A percentile compares a stretch with the other conserved stretches of the same genome.
Evolutionary conservation across 169 alveolate genomes (phyloP).

Genomic region (Plasmodium knowlesi): DNA sequence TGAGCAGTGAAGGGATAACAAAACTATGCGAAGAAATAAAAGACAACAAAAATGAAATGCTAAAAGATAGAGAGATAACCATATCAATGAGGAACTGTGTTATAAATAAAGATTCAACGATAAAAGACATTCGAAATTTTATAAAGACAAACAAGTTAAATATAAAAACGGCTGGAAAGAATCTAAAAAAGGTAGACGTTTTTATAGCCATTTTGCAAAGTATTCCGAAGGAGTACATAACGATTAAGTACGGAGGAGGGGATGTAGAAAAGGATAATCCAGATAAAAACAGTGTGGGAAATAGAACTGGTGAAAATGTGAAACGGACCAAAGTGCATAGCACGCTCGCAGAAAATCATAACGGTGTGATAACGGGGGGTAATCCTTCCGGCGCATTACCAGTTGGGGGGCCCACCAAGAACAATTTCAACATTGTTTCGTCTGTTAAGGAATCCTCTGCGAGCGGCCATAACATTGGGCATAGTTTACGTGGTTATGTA

Average conservation of each 20-base stretch:
- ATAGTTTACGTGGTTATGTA: background rate
- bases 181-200: constrained; percentile 77
- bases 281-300: background rate
- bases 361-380: background rate
- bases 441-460: background rate
- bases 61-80: constrained; percentile 1
- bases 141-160: constrained; percentile 81
- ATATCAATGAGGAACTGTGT: constrained; percentile 76
- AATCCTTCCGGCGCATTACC: background rate
- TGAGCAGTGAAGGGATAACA: constrained; percentile 23
- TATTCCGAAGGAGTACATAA: constrained; percentile 77
- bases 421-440: background rate
- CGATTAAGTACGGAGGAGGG: constrained; percentile 2
- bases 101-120: constrained; percentile 76
- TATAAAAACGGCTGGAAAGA: constrained; percentile 86
- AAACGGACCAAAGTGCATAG: background rate
- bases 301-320: background rate
- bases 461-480: background rate
- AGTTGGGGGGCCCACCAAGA: background rate
- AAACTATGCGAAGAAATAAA: constrained; percentile 56
- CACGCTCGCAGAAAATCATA: background rate
- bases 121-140: constrained; percentile 83
- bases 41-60: constrained; percentile 6
- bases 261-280: background rate
- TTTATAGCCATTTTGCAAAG: constrained; percentile 77